Evolutionary conservation across 2,329 filamentous ascomycete genomes (phyloP).

Genomic region (Fusarium sp.): DNA sequence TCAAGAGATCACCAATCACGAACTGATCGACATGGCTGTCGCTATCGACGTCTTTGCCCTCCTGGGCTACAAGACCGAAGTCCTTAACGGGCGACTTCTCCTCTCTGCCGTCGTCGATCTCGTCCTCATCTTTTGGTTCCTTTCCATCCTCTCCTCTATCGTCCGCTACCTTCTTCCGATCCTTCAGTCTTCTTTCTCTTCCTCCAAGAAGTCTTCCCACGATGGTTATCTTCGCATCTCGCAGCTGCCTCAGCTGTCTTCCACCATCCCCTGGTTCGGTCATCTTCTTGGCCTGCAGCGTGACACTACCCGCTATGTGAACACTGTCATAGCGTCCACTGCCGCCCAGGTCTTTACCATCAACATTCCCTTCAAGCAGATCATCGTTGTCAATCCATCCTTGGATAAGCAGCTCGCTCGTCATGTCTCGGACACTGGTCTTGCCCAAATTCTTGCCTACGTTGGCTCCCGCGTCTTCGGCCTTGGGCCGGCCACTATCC

Average conservation of each 20-base stretch:
- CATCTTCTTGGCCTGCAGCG: slow-evolving; percentile 41
- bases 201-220: slow-evolving; percentile 10
- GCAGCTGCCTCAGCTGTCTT: slow-evolving; percentile 35
- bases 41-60: neutral
- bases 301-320: slow-evolving; percentile 43
- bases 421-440: slow-evolving; percentile 45
- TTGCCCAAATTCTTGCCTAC: slow-evolving; percentile 46
- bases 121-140: slow-evolving; percentile 14
- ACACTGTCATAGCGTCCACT: slow-evolving; percentile 39
- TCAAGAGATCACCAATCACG: neutral
- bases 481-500: slow-evolving; percentile 38
- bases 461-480: slow-evolving; percentile 45
- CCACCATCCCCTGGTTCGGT: slow-evolving; percentile 40
- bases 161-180: neutral
- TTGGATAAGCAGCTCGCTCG: slow-evolving; percentile 44
- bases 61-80: neutral
- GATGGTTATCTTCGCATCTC: slow-evolving; percentile 28
- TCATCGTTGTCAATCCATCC: slow-evolving; percentile 44
- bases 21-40: neutral
- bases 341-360: slow-evolving; percentile 44
- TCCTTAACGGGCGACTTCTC: slow-evolving; percentile 7
- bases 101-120: slow-evolving; percentile 15
- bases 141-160: slow-evolving; percentile 21
- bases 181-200: slow-evolving; percentile 1
- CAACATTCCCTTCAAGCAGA: slow-evolving; percentile 44